These are phyloP conservation scores for Jamesozyma lodderae DNA, from an alignment of 805 yeast species.

Conservation along the genomic window DNA sequence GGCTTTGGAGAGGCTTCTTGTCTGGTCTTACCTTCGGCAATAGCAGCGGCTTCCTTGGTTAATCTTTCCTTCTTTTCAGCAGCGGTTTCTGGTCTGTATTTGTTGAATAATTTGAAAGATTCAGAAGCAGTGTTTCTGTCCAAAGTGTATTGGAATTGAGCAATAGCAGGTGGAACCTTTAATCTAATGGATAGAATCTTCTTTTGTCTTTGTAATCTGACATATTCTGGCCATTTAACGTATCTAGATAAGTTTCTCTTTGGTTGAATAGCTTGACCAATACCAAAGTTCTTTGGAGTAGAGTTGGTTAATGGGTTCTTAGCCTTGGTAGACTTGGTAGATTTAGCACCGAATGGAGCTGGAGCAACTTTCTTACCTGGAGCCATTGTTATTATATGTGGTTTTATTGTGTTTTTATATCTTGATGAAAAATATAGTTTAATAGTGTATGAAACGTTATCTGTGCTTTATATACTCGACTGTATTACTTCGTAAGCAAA, in stretches of 20 bases:
- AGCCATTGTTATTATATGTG: constrained; percentile 28
- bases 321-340: constrained; percentile 46
- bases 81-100: constrained; percentile 97
- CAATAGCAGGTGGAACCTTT: constrained; percentile 97
- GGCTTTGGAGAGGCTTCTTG: constrained; percentile 97
- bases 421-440: too few species aligned
- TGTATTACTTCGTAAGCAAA: too few species aligned
- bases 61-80: constrained; percentile 99
- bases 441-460: too few species aligned
- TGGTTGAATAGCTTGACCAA: constrained; percentile 93
- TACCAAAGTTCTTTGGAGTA: constrained; percentile 88
- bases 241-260: constrained; percentile 93
- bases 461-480: too few species aligned
- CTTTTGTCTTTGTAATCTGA: constrained; percentile 97
- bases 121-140: constrained; percentile 99
- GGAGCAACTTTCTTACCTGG: constrained; percentile 89
- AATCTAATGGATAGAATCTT: constrained; percentile 90
- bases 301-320: constrained; percentile 86
- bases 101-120: constrained; percentile 94
- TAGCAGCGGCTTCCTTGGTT: constrained; percentile 97
- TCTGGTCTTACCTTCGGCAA: constrained; percentile 95
- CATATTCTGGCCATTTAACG: constrained; percentile 99
- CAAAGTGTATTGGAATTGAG: constrained; percentile 91
- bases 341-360: constrained; percentile 86
- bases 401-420: too few species aligned